Evolutionary conservation across 345 rosid genomes (phyloP).

Genomic region (Hevea brasiliensis): DNA sequence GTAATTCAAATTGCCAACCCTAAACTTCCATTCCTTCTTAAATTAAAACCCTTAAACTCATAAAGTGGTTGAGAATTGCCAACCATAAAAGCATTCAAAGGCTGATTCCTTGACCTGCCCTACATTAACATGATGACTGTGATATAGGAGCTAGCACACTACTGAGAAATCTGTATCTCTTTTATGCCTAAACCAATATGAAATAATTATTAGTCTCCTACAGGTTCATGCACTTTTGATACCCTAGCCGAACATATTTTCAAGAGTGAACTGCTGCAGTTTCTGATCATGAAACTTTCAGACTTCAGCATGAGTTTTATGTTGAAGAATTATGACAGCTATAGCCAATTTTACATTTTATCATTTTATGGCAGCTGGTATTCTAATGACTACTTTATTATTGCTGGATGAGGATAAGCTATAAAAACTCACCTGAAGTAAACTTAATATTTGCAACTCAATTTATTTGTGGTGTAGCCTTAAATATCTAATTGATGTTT

Average conservation of each 20-base stretch:
- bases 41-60: too few species aligned
- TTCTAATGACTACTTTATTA: neutral
- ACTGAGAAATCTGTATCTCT: neutral
- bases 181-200: too few species aligned
- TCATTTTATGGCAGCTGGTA: slow-evolving; percentile 1
- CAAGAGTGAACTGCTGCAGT: neutral
- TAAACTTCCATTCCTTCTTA: too few species aligned
- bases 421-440: neutral
- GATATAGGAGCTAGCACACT: neutral
- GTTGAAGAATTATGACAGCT: too few species aligned
- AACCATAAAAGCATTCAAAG: too few species aligned
- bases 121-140: neutral
- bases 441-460: slow-evolving; percentile 1
- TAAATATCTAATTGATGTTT: slow-evolving; percentile 15
- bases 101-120: neutral
- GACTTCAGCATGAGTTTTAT: neutral
- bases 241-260: neutral
- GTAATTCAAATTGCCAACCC: too few species aligned
- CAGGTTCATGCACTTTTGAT: neutral
- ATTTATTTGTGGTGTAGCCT: slow-evolving; percentile 3
- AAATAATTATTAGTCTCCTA: neutral
- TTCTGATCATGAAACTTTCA: neutral
- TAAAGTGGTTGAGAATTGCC: too few species aligned
- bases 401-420: slow-evolving; percentile 2
- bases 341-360: too few species aligned